Percentiles rank a stretch among this genome's conserved stretches.
Evolutionary conservation across 2,329 filamentous ascomycete species (phyloP).

Genomic region (Aspergillus spinulosporus): DNA sequence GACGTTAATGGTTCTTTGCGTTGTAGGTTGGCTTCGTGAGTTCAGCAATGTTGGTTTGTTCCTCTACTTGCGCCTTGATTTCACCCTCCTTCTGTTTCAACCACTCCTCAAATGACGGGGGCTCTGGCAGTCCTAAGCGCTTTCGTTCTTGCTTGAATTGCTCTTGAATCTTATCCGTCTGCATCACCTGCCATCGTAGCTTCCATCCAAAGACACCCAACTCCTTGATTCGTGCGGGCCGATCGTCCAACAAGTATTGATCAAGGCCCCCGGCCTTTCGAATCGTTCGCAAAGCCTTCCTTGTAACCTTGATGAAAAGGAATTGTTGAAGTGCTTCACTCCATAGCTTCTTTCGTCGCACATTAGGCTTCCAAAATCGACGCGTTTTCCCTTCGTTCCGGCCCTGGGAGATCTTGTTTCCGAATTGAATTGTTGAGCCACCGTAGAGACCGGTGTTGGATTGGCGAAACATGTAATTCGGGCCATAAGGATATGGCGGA

Average conservation of each 20-base stretch:
- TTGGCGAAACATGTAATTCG: constrained; percentile 47
- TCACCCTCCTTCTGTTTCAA: constrained; percentile 45
- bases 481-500: constrained; percentile 50
- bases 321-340: constrained; percentile 46
- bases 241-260: constrained; percentile 82
- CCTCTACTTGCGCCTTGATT: constrained; percentile 40
- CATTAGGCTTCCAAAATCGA: constrained; percentile 52
- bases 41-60: constrained; percentile 35
- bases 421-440: constrained; percentile 47
- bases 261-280: constrained; percentile 87
- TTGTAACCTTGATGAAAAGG: constrained; percentile 49
- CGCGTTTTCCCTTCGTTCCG: constrained; percentile 51
- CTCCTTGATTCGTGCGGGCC: constrained; percentile 75
- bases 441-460: constrained; percentile 52
- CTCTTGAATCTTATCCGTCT: constrained; percentile 66
- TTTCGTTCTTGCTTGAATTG: constrained; percentile 66
- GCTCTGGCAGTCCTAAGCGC: constrained; percentile 63
- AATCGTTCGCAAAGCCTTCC: constrained; percentile 57
- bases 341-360: constrained; percentile 49
- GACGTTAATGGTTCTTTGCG: constrained; percentile 29
- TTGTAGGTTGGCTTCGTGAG: constrained; percentile 35
- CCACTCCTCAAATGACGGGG: constrained; percentile 45
- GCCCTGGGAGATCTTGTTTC: constrained; percentile 53
- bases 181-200: constrained; percentile 85
- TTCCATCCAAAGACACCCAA: constrained; percentile 89